Evolutionary conservation across 257 asterid genomes (phyloP).

Genomic region (Orobanche coerulescens): DNA sequence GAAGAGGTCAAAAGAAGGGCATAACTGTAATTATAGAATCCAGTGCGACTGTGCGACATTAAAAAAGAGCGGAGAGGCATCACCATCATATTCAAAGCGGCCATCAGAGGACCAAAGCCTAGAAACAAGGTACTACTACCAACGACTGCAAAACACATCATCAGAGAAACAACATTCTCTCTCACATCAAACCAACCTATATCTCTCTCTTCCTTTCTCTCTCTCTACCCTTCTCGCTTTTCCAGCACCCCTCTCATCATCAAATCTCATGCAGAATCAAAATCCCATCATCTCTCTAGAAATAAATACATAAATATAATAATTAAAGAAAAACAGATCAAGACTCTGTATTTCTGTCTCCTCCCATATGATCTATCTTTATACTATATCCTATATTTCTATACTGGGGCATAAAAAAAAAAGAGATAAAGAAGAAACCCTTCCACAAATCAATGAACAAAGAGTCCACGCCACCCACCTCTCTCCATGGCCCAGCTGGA

Average conservation of each 20-base stretch:
- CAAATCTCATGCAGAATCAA: slow-evolving; percentile 5
- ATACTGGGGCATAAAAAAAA: neutral
- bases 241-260: slow-evolving; percentile 32
- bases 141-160: slow-evolving; percentile 28
- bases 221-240: slow-evolving; percentile 24
- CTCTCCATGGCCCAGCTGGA: slow-evolving; percentile 45
- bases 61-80: slow-evolving; percentile 6
- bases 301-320: neutral
- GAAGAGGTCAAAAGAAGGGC: slow-evolving; percentile 25
- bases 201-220: too few species aligned
- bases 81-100: slow-evolving; percentile 26
- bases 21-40: slow-evolving; percentile 17
- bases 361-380: neutral
- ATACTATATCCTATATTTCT: neutral
- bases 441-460: neutral
- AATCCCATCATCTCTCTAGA: slow-evolving; percentile 19
- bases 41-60: too few species aligned
- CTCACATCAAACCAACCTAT: neutral
- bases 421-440: too few species aligned
- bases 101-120: slow-evolving; percentile 29
- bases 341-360: slow-evolving; percentile 24
- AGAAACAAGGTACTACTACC: slow-evolving; percentile 22
- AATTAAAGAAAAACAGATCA: neutral
- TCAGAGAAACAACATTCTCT: too few species aligned
- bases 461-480: neutral